These are phyloP conservation scores for Colletotrichum abscissum DNA, from an alignment of 2,329 filamentous ascomycete genomes.

Conservation along the genomic window DNA sequence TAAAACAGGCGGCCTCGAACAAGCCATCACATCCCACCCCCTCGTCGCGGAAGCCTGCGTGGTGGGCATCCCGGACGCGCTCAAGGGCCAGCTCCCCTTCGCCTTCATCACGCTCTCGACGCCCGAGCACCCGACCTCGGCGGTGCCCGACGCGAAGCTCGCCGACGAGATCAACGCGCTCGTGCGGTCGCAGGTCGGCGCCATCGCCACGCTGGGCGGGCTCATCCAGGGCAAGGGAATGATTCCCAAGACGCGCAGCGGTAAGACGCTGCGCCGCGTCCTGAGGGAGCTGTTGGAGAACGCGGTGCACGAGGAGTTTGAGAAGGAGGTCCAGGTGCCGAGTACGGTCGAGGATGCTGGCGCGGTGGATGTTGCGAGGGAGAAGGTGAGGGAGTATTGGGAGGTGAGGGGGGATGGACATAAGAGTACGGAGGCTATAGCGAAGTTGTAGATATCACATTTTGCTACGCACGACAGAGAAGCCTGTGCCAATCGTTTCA, in stretches of 20 bases:
- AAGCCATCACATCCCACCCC: conserved; percentile 86
- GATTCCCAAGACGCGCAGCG: conserved; percentile 92
- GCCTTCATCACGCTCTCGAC: conserved; percentile 77
- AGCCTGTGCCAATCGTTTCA: not conserved
- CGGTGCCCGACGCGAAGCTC: conserved; percentile 58
- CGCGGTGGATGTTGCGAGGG: conserved; percentile 79
- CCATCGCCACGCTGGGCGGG: conserved; percentile 86
- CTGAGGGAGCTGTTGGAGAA: conserved; percentile 88
- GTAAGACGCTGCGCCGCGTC: conserved; percentile 88
- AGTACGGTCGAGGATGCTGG: conserved; percentile 86
- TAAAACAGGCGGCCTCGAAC: conserved; percentile 80
- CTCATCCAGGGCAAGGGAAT: conserved; percentile 87
- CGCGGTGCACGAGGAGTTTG: conserved; percentile 77
- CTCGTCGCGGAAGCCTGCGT: conserved; percentile 86
- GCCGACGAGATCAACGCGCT: conserved; percentile 75
- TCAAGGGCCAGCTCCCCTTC: conserved; percentile 93
- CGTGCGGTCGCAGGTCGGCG: conserved; percentile 84
- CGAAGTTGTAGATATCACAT: conserved; percentile 56
- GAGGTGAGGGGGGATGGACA: conserved; percentile 56
- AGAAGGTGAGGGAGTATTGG: conserved; percentile 82
- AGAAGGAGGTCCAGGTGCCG: conserved; percentile 78
- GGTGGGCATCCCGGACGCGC: conserved; percentile 83
- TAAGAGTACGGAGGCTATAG: conserved; percentile 56
- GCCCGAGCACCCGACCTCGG: conserved; percentile 60
- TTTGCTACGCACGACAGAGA: not conserved